Percentiles rank a stretch among this genome's conserved stretches.
Conservation (phyloP, 371 early-diverging fungal species). For the Mucor ambiguus region DNA sequence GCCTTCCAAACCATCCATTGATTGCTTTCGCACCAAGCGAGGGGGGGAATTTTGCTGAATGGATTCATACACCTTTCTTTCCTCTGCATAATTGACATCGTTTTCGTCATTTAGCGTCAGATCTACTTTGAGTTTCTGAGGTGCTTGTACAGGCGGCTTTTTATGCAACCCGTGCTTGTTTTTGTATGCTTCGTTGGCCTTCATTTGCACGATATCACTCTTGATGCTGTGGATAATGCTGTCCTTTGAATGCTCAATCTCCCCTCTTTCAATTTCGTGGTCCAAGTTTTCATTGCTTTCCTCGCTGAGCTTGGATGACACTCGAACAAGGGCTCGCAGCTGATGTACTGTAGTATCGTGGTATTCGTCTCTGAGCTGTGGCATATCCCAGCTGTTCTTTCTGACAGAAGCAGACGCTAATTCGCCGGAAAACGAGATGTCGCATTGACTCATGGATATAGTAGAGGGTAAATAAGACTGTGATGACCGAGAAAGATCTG, state of each 20-base stretch:
- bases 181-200: conserved; percentile 32
- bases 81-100: neutral
- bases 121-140: conserved; percentile 25
- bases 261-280: conserved; percentile 17
- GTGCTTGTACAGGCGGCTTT: conserved; percentile 32
- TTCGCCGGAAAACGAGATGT: neutral
- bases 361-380: conserved; percentile 24
- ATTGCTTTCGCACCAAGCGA: neutral
- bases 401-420: neutral
- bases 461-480: conserved; percentile 8
- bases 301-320: neutral
- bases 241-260: conserved; percentile 38
- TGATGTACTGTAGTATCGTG: conserved; percentile 28
- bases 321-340: conserved; percentile 30
- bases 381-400: conserved; percentile 22
- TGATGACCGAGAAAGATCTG: conserved; percentile 9
- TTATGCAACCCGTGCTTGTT: conserved; percentile 50
- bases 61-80: conserved; percentile 6
- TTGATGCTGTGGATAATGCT: conserved; percentile 19
- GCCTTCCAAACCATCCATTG: neutral
- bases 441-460: conserved; percentile 8
- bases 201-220: conserved; percentile 33
- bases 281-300: conserved; percentile 3
- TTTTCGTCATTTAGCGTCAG: conserved; percentile 11
- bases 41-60: conserved; percentile 7